Percentiles rank a stretch among this genome's conserved stretches.
Evolutionary conservation across 768 basidiomycete species (phyloP).

Genomic region (Brasilioporus rufonigricans): DNA sequence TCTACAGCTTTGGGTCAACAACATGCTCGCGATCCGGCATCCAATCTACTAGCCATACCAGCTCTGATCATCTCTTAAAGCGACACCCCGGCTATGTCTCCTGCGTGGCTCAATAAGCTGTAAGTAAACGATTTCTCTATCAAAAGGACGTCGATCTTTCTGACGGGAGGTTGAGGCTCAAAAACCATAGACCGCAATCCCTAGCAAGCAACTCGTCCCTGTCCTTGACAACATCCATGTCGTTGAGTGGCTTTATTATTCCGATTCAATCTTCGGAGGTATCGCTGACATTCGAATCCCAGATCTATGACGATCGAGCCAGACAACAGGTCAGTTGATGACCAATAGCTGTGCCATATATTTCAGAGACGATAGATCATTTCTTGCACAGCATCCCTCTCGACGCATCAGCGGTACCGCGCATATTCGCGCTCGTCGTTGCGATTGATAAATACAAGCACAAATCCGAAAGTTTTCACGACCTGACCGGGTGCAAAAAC

Average conservation of each 20-base stretch:
- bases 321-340: constrained; percentile 4
- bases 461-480: rapidly evolving
- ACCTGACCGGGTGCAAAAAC: constrained; percentile 18
- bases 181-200: neutral
- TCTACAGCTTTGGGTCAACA: neutral
- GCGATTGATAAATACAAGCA: constrained; percentile 15
- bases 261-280: neutral
- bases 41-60: neutral
- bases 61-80: neutral
- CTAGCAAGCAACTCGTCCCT: neutral
- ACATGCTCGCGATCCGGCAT: neutral
- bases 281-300: neutral
- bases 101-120: constrained; percentile 9
- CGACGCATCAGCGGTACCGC: neutral
- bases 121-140: neutral
- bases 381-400: neutral
- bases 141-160: neutral
- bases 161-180: constrained; percentile 5
- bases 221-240: neutral
- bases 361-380: neutral
- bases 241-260: constrained; percentile 11
- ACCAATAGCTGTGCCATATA: neutral
- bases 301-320: constrained; percentile 6
- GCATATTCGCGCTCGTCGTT: constrained; percentile 20
- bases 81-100: neutral